Base-by-base conservation (phyloP, 352 stramenopile genomes). In the Pythium brachiatum region DNA sequence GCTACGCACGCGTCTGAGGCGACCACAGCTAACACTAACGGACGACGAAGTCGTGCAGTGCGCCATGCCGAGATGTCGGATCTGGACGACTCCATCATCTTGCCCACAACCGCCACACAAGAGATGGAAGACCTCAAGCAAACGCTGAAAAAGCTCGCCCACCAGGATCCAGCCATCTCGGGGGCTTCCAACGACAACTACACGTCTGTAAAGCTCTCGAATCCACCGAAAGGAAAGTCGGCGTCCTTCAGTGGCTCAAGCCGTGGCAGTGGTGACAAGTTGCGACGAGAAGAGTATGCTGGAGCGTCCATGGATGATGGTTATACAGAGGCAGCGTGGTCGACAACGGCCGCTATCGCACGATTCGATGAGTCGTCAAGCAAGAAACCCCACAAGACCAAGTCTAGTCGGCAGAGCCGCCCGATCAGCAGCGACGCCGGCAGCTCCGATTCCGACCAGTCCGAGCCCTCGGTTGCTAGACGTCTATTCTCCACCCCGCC, bases 51-150 rank as follows among this genome's bases (percentile, higher is more conserved):
- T 20, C 53, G 18, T 20, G 12, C 20, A 31, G 9, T 32, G 3
- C 27, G 23, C 18, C 38, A 36, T 12, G 38, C 8, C 1, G 27
- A 43, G 27, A 20, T 20, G 6, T 46, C 51, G 44, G 57, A 72
- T 44, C 46, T 66, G 6, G 53, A 66, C 34, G 57, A 70, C n/a
- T 70, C 71, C 0, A 63, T 73, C 18, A 67, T 61, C 11, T 53
- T 76, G 31, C 62, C 74, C 13, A 66, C 66, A 13, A 78, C 73
- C 11, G 63, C 76, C 3, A 79, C 70, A 20, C 69, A 86, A 23
- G 81, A 88, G 57, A 80, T 92, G 72, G 73, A 86, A 43, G 69
- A 89, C 21, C 64, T 92, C 13, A 92, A 92, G 62, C 69, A 76
- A 26, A 92, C 81, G 9, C 70, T 92, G 36, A 74, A 86, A 60